Evolutionary conservation across 768 basidiomycete genomes (phyloP), one percentile per base, ranked within the genome.

Genomic region (Chiua virens): DNA sequence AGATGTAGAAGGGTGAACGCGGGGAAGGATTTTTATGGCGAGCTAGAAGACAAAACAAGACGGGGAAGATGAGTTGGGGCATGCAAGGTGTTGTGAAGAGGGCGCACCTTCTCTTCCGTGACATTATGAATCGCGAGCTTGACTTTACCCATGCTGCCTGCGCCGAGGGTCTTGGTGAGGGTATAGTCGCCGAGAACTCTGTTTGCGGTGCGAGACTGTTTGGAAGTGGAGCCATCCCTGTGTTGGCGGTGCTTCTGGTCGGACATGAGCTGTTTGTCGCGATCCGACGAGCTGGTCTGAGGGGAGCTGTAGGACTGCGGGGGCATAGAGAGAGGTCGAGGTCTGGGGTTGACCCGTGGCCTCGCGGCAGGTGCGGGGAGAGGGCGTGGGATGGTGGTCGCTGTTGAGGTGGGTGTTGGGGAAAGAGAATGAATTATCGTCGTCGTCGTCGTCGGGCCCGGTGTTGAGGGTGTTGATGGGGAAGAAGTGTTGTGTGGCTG

Each of bases 101-200:
- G 75, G n/a, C 83, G 58, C 61, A 95, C 96, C 85, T 95, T 96
- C 72, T 98, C 95, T 23, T 89, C 90, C 2, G 92, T 89, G 56
- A 85, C 64, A 54, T 87, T 89, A 70, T 95, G 92, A 18, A 87
- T 87, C 3, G 92, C 96, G 11, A 98, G 82, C 76, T 98, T 99
- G 64, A 99, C 96, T 71, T 98, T 98, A 58, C 96, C 96, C 96
- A 99, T 99, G 68, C 90, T 93, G 34, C 96, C 96, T 20, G 95
- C 96, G 22, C 96, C 96, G 37, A 99, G 79, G 5, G 96, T 97
- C 80, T 98, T 98, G 64, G 89, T 89, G 59, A 99, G 81, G 53
- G 90, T 90, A 75, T 97, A 99, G 67, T 98, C 93, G 28, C 95
- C 96, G 15, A 99, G 76, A 51, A 92, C 77, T 70, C 87, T 72